Percentiles rank a stretch among this genome's conserved stretches.
Evolutionary conservation across 768 basidiomycete species (phyloP).

Genomic region (Mycena leptocephala): DNA sequence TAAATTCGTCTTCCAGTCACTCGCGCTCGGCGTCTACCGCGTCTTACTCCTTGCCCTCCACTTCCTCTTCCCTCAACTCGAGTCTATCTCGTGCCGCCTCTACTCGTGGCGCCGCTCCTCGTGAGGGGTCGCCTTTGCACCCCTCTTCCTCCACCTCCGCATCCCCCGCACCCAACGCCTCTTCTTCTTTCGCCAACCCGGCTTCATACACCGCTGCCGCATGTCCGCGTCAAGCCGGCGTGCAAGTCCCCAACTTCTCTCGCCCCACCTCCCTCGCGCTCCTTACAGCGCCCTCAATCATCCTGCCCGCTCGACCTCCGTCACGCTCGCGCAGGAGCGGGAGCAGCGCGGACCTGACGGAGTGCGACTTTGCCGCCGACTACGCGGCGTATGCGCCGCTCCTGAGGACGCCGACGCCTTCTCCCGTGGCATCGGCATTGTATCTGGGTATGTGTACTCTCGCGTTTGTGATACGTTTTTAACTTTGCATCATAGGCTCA

Average conservation of each 20-base stretch:
- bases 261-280: slow-evolving; percentile 1
- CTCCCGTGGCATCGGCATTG: no score
- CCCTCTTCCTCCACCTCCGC: no score
- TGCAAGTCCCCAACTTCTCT: neutral
- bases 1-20: neutral
- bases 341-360: neutral
- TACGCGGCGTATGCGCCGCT: slow-evolving; percentile 17
- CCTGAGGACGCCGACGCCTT: neutral
- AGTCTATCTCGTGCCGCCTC: no score
- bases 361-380: slow-evolving; percentile 5
- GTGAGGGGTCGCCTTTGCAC: neutral
- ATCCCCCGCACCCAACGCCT: no score
- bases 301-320: no score
- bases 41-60: neutral
- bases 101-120: no score
- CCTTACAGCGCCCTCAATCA: neutral
- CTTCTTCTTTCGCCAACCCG: no score
- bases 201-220: neutral
- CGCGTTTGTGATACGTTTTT: no score
- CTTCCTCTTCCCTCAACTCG: no score
- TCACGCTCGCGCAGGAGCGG: neutral
- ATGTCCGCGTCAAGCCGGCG: neutral
- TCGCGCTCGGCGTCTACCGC: neutral
- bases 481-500: no score
- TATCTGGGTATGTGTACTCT: no score